Evolutionary conservation across 305 asterid genomes (phyloP).

Genomic region (Solanum hybrid): DNA sequence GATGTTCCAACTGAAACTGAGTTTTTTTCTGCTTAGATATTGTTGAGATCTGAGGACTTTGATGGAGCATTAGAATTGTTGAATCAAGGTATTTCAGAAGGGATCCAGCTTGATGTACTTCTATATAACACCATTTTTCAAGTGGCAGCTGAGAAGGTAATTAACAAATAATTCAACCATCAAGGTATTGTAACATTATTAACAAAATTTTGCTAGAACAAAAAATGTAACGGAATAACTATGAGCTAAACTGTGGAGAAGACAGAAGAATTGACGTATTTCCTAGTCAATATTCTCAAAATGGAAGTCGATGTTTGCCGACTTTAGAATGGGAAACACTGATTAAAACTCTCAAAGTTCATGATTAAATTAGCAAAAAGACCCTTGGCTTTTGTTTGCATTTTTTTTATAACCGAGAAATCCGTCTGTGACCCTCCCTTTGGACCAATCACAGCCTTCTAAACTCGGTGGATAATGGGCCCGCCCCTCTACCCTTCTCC

Average conservation of each 20-base stretch:
- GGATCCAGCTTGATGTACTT: constrained; percentile 46
- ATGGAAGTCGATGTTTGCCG: not conserved
- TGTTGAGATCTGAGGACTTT: constrained; percentile 40
- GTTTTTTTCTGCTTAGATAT: constrained; percentile 27
- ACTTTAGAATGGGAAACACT: not conserved
- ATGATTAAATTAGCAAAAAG: not conserved
- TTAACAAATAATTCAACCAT: not conserved
- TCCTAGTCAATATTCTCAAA: not conserved
- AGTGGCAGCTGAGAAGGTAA: constrained; percentile 60
- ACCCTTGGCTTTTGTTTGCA: not conserved
- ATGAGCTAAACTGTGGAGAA: not conserved
- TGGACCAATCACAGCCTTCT: too few relatives aligned
- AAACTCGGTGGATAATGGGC: too few relatives aligned
- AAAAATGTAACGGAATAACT: not conserved
- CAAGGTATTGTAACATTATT: not conserved
- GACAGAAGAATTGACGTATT: not conserved
- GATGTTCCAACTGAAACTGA: not conserved
- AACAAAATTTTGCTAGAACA: not conserved
- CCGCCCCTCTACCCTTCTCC: too few relatives aligned
- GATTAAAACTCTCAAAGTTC: not conserved
- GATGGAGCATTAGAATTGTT: constrained; percentile 49
- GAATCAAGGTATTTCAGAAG: constrained; percentile 35
- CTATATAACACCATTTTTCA: constrained; percentile 60
- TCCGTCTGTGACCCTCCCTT: too few relatives aligned
- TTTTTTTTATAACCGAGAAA: not conserved